Base-by-base conservation (phyloP, 768 basidiomycete species). In the Paxillus involutus region DNA sequence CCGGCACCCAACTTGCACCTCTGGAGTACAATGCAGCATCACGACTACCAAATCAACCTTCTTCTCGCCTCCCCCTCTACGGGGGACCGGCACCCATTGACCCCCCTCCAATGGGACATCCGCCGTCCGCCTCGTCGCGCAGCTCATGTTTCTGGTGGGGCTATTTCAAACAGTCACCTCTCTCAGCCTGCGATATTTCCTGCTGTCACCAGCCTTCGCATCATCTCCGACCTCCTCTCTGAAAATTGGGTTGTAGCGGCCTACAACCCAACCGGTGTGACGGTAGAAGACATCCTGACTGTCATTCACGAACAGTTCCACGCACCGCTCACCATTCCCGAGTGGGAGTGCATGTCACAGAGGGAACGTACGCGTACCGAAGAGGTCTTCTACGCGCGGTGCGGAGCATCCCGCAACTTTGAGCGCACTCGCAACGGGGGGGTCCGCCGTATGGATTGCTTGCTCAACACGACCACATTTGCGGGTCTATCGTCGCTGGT, bases 401-500 rank as follows among this genome's bases (percentile, higher is more conserved):
- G 80, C 71, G 65, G 63, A 17, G 61, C 64, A 8, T 72, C 79
- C 3, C 57, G 57, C 4, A 57, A 78, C 51, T 75, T 75, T 26
- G 59, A 61, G 16, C 64, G 51, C 47, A 68, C 71, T 19, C 74
- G 73, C 24, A 61, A 64, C 12, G 63, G 66, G 5, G 83, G 83
- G 6, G 68, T 83, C 1, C 63, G 76, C 58, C 72, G 81, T 29
- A 66, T 76, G 26, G 84, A 85, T 52, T 80, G 73, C 59, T 56
- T 85, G 26, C 70, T 80, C 36, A 67, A 70, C 47, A 79, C 80
- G 47, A 78, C 75, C 14, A 51, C 71, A 46, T 85, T 84, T 51
- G 80, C 74, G 8, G 83, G 83, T n/a, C 64, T 85, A 48, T 74
- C 79, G 9, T 60, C 73, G 13, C 74, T 73, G 32, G 58, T 69